A percentile compares a stretch with the other conserved stretches of the same genome.
Evolutionary conservation across 176 grass and related monocot species (phyloP).

Genomic region (Aegilops sharonensis): DNA sequence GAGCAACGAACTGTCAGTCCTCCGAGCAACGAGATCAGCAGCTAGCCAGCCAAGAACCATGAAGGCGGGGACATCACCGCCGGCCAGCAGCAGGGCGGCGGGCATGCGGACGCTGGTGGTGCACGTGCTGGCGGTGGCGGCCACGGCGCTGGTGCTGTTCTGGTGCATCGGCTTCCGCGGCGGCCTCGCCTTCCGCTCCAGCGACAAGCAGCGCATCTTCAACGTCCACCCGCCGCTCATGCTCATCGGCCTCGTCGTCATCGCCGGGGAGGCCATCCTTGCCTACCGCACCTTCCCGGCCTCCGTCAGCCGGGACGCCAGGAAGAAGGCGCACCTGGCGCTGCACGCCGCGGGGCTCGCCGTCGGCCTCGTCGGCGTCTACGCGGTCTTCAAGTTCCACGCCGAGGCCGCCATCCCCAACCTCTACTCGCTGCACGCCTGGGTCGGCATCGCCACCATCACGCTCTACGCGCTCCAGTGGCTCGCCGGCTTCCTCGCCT

Average conservation of each 20-base stretch:
- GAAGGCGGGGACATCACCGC: not conserved
- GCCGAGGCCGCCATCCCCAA: conserved; percentile 59
- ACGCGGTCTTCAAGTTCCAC: conserved; percentile 80
- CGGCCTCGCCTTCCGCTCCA: conserved; percentile 55
- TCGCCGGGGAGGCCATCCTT: conserved; percentile 74
- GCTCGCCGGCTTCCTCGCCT: conserved; percentile 58
- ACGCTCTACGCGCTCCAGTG: conserved; percentile 70
- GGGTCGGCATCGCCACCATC: conserved; percentile 61
- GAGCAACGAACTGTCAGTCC: not conserved
- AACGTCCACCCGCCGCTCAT: conserved; percentile 88
- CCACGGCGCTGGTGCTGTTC: conserved; percentile 60
- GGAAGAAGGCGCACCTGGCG: conserved; percentile 63
- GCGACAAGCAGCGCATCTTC: conserved; percentile 71
- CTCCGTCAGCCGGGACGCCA: conserved; percentile 25
- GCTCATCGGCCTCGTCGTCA: conserved; percentile 61
- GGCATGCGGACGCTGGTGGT: conserved; percentile 22
- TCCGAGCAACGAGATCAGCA: not conserved
- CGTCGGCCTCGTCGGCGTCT: conserved; percentile 45
- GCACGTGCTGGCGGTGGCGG: conserved; percentile 49
- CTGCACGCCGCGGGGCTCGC: conserved; percentile 60
- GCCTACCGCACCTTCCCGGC: conserved; percentile 55
- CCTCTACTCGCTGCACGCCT: conserved; percentile 88
- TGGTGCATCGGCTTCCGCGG: conserved; percentile 80
- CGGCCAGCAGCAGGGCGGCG: not conserved
- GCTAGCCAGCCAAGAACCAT: not conserved